These are phyloP conservation scores for Megacollybia marginata DNA, from an alignment of 768 basidiomycete species.

Conservation along the genomic window DNA sequence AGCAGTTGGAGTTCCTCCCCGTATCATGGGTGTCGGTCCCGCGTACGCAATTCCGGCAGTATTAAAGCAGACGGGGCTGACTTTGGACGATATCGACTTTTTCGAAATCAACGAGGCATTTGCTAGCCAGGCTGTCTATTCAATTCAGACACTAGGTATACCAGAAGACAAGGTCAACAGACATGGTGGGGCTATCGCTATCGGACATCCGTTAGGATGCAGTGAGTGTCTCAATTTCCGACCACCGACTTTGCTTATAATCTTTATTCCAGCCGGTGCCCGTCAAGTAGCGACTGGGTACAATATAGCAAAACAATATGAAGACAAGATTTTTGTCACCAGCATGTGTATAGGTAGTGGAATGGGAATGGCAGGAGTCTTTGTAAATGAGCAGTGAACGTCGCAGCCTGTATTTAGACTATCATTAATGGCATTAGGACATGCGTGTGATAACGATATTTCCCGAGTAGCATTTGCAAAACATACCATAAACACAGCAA, in stretches of 20 bases:
- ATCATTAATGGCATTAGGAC: no score
- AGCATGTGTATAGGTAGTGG: slow-evolving; percentile 90
- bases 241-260: slow-evolving; percentile 4
- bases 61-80: slow-evolving; percentile 60
- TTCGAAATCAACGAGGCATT: slow-evolving; percentile 93
- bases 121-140: slow-evolving; percentile 75
- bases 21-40: slow-evolving; percentile 90
- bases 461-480: no score
- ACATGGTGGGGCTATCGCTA: slow-evolving; percentile 82
- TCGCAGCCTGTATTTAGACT: not conserved
- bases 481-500: no score
- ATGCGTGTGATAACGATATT: no score
- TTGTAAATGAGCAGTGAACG: slow-evolving; percentile 72
- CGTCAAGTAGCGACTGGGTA: slow-evolving; percentile 84
- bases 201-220: slow-evolving; percentile 84
- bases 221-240: slow-evolving; percentile 38
- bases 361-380: slow-evolving; percentile 87
- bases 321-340: slow-evolving; percentile 72
- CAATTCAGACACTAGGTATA: slow-evolving; percentile 60
- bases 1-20: slow-evolving; percentile 76
- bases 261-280: slow-evolving; percentile 52
- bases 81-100: slow-evolving; percentile 73
- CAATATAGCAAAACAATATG: slow-evolving; percentile 73
- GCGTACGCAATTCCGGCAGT: slow-evolving; percentile 79
- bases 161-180: slow-evolving; percentile 77